Base-by-base conservation (phyloP, 352 stramenopile genomes). In the Pythium folliculosum region DNA sequence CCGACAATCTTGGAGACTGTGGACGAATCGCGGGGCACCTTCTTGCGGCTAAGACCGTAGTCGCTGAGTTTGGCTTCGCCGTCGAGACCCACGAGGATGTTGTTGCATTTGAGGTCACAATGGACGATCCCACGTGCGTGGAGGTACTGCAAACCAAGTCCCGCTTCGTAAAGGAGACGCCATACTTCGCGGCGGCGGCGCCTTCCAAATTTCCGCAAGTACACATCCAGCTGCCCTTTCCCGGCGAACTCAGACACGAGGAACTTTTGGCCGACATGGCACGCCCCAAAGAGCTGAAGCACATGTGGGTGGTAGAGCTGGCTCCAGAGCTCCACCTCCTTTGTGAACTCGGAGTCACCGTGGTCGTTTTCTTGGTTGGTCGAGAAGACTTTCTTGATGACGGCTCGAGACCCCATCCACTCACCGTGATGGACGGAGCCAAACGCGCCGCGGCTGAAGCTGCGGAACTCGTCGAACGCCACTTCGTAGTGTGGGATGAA, bases 91-190 rank as follows among this genome's bases (percentile, higher is more conserved):
- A 65, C 35, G 19, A 65, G 32, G 30, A 65, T 56, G 21, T 65
- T 65, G 47, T 65, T 65, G 58, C 58, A 56, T 32, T 65, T 65
- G 58, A 65, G 58, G 22, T 65, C 58, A 12, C 58, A 25, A 12
- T 65, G 58, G 19, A 95, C 65, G 32, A 82, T 68, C 19, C 66
- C 67, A 32, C 73, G 58, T 17, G 52, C 51, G 66, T 97, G 88
- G 19, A 97, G 69, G 59, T 91, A 95, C 35, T 67, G 53, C 6
- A 97, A 63, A 0, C 84, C 89, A 14, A 82, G 35, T 3, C 73
- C 71, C 0, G 75, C 75, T 37, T 85, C 65, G 52, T 81, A 72
- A 27, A 87, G 75, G 1, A 69, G 47, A 3, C 45, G 52, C 65
- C 68, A 76, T 12, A 77, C 43, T 16, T 63, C 38, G 17, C 62